Evolutionary conservation across 2,329 filamentous ascomycete species (phyloP), one percentile per base, ranked within the genome.

Genomic region (Aspergillus proliferans): DNA sequence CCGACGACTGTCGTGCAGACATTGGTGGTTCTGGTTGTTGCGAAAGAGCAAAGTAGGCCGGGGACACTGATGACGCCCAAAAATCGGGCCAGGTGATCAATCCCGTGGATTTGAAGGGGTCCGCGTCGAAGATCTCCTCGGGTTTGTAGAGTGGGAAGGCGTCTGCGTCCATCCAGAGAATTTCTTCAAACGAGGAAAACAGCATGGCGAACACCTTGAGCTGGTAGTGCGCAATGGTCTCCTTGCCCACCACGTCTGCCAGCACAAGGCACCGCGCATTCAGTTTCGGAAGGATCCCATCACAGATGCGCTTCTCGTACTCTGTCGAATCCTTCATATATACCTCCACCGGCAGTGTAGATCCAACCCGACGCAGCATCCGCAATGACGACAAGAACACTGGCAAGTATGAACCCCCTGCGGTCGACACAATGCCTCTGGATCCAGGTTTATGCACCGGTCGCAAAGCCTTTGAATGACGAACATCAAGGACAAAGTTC

Each of bases 71-170:
- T 8, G 71, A 68, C 21, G 65, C 67, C 69, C 72, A 76, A 51
- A 75, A 79, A 58, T 83, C 80, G 14, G 80, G 78, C 78, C 78
- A 83, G 18, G 75, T 72, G 10, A 83, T 68, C 44, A 82, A 63
- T 14, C 80, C 80, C 2, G 70, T 71, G 1, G 73, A 72, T 4
- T 55, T 67, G 61, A 76, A 82, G 1, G 78, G 78, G 39, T 77
- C 72, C 1, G 68, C 63, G 8, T 71, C 62, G 55, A 82, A 76
- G 10, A 82, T 61, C 3, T 59, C 51, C 24, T 65, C 64, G 0
- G 74, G 73, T 46, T 75, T 66, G 45, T 69, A 64, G 14, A 73
- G 59, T 14, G 79, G 77, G 58, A 81, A 79, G 49, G 71, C 71
- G 57, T 82, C 79, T 45, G 76, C 76, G 56, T 83, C 80, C 56